phyloP scores from a whole-genome alignment of 1,139 yeast genomes.

The Geotrichum siamense region DNA sequence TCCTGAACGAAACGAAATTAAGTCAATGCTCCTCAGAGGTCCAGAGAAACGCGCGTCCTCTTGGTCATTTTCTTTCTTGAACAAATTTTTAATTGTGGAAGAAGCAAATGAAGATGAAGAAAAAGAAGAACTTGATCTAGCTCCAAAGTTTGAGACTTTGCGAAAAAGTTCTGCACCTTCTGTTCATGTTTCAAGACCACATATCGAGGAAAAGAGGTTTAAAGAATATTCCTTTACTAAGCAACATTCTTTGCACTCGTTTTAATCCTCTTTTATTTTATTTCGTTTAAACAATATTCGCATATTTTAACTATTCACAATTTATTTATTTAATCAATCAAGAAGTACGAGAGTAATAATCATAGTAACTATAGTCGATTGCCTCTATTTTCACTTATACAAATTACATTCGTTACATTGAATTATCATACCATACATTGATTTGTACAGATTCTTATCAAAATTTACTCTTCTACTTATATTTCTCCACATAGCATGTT shows the following conservation, averaged over 20 bases:
- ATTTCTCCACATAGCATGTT: no score
- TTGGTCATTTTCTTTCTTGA: conserved; percentile 1
- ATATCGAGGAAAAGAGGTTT: conserved; percentile 4
- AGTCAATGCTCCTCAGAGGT: no score
- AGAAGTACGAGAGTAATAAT: no score
- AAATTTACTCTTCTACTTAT: no score
- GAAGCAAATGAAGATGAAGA: no score
- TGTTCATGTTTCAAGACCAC: background rate
- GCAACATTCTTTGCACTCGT: conserved; percentile 1
- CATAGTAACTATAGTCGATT: no score
- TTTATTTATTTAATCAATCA: no score
- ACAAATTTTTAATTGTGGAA: background rate
- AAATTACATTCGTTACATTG: no score
- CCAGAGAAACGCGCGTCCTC: background rate
- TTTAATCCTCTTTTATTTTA: background rate
- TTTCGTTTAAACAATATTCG: background rate
- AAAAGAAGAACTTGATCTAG: conserved; percentile 3
- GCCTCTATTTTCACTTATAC: no score
- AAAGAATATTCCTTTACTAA: conserved; percentile 4
- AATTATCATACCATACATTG: no score
- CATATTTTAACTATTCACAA: background rate
- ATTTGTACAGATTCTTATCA: no score
- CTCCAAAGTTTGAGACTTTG: conserved; percentile 1
- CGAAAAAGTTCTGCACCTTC: conserved; percentile 2
- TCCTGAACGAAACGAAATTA: no score